These are phyloP conservation scores for Phytophthora citrophthora DNA, from an alignment of 352 stramenopile species.

Conservation along the genomic window DNA sequence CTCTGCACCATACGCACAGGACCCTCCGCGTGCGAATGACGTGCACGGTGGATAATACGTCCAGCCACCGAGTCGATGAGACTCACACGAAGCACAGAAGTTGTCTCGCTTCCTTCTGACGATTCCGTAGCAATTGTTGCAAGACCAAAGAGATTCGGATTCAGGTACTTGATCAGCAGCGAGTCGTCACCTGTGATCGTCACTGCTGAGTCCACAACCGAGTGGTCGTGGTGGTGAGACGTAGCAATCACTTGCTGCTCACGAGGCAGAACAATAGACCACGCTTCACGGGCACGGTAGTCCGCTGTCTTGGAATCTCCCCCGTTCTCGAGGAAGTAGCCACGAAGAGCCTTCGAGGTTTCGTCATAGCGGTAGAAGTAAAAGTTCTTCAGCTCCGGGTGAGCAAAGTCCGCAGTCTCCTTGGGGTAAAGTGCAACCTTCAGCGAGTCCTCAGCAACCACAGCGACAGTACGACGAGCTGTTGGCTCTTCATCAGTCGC, in stretches of 20 bases:
- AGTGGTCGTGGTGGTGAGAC: slow-evolving; percentile 65
- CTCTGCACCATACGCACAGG: slow-evolving; percentile 82
- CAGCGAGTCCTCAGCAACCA: slow-evolving; percentile 58
- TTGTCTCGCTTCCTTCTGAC: slow-evolving; percentile 36
- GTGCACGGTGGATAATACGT: slow-evolving; percentile 92
- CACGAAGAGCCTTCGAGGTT: slow-evolving; percentile 49
- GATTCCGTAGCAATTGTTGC: slow-evolving; percentile 79
- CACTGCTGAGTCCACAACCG: slow-evolving; percentile 77
- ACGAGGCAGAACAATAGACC: slow-evolving; percentile 71
- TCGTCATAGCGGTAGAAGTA: slow-evolving; percentile 85
- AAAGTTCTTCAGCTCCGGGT: slow-evolving; percentile 73
- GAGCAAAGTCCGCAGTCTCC: slow-evolving; percentile 39
- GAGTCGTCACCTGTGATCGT: slow-evolving; percentile 95
- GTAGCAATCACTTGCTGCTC: slow-evolving; percentile 64
- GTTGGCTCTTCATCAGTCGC: slow-evolving; percentile 61
- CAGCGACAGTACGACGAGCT: slow-evolving; percentile 61
- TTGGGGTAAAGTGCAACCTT: slow-evolving; percentile 66
- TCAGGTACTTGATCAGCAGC: slow-evolving; percentile 98
- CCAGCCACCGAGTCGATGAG: slow-evolving; percentile 96
- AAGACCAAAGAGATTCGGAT: slow-evolving; percentile 95
- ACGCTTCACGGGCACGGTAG: slow-evolving; percentile 62
- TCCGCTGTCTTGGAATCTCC: slow-evolving; percentile 12
- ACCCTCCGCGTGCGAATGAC: slow-evolving; percentile 79
- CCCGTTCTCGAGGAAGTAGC: slow-evolving; percentile 59
- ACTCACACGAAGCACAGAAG: slow-evolving; percentile 85